phyloP scores from a whole-genome alignment of 202 grass and related monocot genomes.

The Digitaria exilis region DNA sequence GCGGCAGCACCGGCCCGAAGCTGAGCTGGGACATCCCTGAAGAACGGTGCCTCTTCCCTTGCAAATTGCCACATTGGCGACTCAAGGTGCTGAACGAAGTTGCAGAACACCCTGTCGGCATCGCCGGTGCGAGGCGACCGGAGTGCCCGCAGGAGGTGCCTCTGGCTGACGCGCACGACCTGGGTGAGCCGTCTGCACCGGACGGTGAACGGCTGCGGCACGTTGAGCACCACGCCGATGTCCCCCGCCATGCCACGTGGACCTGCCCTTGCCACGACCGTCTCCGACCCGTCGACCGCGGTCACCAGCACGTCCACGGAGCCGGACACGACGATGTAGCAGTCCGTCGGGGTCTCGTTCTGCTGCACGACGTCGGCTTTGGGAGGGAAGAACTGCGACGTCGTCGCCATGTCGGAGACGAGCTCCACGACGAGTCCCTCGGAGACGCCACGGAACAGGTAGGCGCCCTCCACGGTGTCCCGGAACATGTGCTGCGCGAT shows the following conservation, averaged over 20 bases:
- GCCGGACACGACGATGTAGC: conserved; percentile 54
- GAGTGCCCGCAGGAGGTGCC: conserved; percentile 35
- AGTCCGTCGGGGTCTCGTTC: conserved; percentile 47
- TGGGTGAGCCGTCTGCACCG: conserved; percentile 47
- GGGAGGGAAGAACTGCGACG: conserved; percentile 46
- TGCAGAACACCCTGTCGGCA: conserved; percentile 32
- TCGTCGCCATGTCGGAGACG: conserved; percentile 30
- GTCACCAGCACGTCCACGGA: conserved; percentile 35
- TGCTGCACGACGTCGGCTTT: conserved; percentile 49
- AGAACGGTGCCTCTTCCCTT: background rate
- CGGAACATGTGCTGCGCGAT: conserved; percentile 53
- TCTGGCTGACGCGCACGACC: conserved; percentile 43
- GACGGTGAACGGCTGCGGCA: conserved; percentile 55
- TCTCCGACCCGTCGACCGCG: conserved; percentile 15
- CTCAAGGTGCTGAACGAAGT: conserved; percentile 44
- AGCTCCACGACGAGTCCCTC: conserved; percentile 14
- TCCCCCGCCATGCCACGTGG: conserved; percentile 50
- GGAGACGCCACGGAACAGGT: conserved; percentile 58
- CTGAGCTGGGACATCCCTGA: background rate
- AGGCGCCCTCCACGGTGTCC: conserved; percentile 30
- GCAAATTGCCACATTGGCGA: conserved; percentile 12
- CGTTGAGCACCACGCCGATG: conserved; percentile 58
- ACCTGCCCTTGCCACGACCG: conserved; percentile 35
- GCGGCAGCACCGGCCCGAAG: background rate
- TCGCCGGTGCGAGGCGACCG: conserved; percentile 38